Evolutionary conservation across 106 monocot genomes (phyloP), one percentile per base, ranked within the genome.

Genomic region (Phalaenopsis equestris): DNA sequence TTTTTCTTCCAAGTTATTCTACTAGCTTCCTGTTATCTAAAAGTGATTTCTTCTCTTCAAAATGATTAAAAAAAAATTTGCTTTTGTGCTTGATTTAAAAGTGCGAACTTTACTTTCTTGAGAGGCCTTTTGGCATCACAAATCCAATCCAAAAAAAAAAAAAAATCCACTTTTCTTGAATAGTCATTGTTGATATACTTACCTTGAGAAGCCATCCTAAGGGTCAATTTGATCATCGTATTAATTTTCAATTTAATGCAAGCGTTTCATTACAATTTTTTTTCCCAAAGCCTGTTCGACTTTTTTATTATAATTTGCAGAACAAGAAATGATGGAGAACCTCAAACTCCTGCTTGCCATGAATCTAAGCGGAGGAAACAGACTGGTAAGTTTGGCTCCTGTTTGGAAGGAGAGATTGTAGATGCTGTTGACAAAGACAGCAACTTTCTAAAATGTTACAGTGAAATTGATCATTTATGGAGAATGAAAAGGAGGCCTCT

Each of bases 401-500:
- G 72, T 78, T 74, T 76, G 58, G 73, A 76, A 70, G 58, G 78
- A 17, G 76, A 37, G 58, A 67, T 8, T 76, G 15, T 81, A 36
- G 88, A 91, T 77, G 2, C 38, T 70, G 70, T 39, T 39, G 70
- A 70, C 10, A 8, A 70, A 48, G 45, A 75, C 4, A 74, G 78
- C 4, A 74, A 76, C 42, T 67, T 86, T 75, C 55, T 91, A 38
- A 87, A 80, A 65, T 80, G 81, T 56, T 42, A 55, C 58, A 84
- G 82, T 80, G 86, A 89, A 72, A 85, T 82, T 37, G 80, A 88
- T 80, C n/a, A 72, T 56, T 85, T 84, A 38, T 90, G 94, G 94
- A 92, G 88, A 80, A 85, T 64, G 37, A 92, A 82, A 57, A 86
- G 82, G 84, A 84, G 83, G 83, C 82, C 82, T 78, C 86, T 79